Conservation (phyloP, 1,284 basidiomycete genomes). For the Exsudoporus floridanus region DNA sequence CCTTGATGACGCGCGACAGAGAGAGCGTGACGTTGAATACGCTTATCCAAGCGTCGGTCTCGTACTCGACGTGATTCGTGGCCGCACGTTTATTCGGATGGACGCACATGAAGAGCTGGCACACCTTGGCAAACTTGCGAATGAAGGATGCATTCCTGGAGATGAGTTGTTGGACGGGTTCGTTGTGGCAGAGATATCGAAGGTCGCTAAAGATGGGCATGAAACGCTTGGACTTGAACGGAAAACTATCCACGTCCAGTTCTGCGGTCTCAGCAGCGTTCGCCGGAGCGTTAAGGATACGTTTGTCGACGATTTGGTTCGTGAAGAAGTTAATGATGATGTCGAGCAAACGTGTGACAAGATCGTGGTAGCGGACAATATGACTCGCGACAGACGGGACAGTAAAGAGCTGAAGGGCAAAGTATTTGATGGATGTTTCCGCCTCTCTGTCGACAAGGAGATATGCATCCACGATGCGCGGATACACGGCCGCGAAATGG, state of each 20-base stretch:
- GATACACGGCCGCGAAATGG: conserved; percentile 83
- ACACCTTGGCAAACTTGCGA: conserved; percentile 57
- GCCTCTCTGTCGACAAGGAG: conserved; percentile 89
- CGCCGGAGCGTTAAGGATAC: conserved; percentile 51
- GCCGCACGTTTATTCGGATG: conserved; percentile 86
- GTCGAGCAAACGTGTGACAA: conserved; percentile 74
- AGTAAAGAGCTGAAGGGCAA: conserved; percentile 88
- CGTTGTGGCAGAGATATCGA: conserved; percentile 73
- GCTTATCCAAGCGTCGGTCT: conserved; percentile 91
- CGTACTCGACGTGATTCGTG: conserved; percentile 86
- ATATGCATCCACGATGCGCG: conserved; percentile 86
- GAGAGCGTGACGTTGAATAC: conserved; percentile 92
- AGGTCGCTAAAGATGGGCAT: conserved; percentile 88
- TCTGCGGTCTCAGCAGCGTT: conserved; percentile 26
- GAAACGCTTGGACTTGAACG: conserved; percentile 92
- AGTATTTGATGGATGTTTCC: conserved; percentile 90
- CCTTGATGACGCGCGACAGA: conserved; percentile 82
- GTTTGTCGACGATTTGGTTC: conserved; percentile 72
- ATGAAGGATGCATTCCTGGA: conserved; percentile 58
- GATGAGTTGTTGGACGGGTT: conserved; percentile 76
- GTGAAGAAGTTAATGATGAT: conserved; percentile 89
- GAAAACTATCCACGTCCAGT: conserved; percentile 79
- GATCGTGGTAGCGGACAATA: conserved; percentile 71
- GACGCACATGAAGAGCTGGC: conserved; percentile 87
- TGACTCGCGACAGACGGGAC: conserved; percentile 81